Evolutionary conservation across 352 stramenopile genomes (phyloP).

Genomic region (Phytopythium aichiense): DNA sequence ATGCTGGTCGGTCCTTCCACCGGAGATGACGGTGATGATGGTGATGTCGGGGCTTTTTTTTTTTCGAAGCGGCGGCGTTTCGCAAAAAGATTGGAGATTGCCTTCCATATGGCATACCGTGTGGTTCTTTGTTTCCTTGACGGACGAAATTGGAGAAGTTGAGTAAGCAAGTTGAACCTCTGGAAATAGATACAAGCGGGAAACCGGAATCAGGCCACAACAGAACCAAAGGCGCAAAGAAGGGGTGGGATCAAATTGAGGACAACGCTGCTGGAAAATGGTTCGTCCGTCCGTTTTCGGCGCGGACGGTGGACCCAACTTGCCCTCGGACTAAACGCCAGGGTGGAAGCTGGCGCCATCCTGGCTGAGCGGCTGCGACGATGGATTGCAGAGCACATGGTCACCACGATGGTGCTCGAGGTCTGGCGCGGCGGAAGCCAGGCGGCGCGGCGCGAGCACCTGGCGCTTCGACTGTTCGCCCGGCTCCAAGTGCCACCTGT

Average conservation of each 20-base stretch:
- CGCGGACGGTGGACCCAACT: no score
- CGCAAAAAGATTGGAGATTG: not conserved
- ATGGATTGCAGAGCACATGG: no score
- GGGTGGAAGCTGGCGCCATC: no score
- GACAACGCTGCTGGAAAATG: no score
- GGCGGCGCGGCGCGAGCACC: no score
- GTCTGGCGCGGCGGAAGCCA: no score
- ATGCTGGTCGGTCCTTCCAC: no score
- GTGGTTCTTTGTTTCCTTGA: not conserved
- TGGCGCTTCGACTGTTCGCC: no score
- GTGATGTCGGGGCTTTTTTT: not conserved
- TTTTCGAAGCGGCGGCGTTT: slow-evolving; percentile 1
- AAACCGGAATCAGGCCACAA: not conserved
- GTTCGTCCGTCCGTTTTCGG: not conserved
- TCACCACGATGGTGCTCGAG: no score
- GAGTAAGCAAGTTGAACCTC: not conserved
- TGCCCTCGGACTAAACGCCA: no score
- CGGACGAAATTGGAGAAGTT: not conserved
- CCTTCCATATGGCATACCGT: not conserved
- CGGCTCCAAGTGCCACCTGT: no score
- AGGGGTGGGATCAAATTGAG: not conserved
- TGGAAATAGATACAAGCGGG: not conserved
- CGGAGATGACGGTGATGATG: not conserved
- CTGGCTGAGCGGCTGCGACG: no score
- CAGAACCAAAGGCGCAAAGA: not conserved